Evolutionary conservation across 208 protist species (phyloP).

Genomic region (Wallacemonas collosoma): DNA sequence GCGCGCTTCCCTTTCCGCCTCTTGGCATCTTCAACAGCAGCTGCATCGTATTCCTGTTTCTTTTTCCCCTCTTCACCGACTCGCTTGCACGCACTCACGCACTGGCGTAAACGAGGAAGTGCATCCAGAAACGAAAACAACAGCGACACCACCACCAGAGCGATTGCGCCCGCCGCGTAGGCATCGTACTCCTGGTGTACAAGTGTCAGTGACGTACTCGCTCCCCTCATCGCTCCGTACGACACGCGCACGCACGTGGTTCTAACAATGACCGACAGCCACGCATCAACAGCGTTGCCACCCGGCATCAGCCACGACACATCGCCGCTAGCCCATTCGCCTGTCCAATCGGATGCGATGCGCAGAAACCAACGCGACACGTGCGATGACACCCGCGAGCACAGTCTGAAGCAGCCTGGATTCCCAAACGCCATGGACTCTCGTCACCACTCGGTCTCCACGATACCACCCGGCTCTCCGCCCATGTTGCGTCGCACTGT

Average conservation of each 20-base stretch:
- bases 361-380: neutral
- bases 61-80: no score
- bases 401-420: neutral
- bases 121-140: no score
- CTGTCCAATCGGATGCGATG: neutral
- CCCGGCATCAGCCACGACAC: neutral
- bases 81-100: no score
- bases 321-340: neutral
- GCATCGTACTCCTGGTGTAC: no score
- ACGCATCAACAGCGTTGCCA: neutral
- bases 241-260: neutral
- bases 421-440: neutral
- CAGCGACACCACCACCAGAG: no score
- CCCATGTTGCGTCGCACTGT: neutral
- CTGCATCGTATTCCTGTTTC: no score
- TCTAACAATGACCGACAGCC: no score
- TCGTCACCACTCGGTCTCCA: conserved; percentile 1
- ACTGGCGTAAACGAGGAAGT: no score
- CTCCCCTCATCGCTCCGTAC: neutral
- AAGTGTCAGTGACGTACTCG: no score
- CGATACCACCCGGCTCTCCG: conserved; percentile 1
- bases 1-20: no score
- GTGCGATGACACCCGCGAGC: neutral
- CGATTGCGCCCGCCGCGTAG: no score
- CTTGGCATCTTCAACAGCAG: no score